Evolutionary conservation across 2,329 filamentous ascomycete genomes (phyloP).

Genomic region (Cylindrodendrum hubeiense): DNA sequence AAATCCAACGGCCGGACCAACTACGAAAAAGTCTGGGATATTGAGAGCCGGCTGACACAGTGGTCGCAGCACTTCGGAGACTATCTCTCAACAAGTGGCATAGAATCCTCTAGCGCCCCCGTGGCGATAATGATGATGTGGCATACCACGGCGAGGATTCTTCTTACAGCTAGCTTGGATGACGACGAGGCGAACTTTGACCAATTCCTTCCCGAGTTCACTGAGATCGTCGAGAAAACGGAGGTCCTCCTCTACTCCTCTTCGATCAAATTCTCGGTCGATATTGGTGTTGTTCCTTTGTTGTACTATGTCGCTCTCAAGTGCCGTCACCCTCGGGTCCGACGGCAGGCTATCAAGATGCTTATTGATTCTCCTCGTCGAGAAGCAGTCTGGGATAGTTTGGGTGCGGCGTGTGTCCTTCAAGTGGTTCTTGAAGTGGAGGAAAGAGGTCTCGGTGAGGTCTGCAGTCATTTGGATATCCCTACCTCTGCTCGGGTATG

Average conservation of each 20-base stretch:
- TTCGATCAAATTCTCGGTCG: constrained; percentile 20
- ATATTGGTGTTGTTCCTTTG: constrained; percentile 27
- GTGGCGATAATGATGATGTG: constrained; percentile 27
- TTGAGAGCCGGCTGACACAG: constrained; percentile 1
- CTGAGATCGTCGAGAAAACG: constrained; percentile 12
- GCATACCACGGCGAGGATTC: constrained; percentile 22
- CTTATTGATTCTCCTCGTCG: constrained; percentile 21
- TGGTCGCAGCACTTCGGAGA: constrained; percentile 23
- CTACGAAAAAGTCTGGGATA: background rate
- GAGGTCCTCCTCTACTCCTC: constrained; percentile 7
- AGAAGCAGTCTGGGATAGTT: constrained; percentile 34
- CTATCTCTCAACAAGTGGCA: constrained; percentile 2
- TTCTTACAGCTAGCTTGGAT: constrained; percentile 12
- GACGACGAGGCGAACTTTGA: constrained; percentile 22
- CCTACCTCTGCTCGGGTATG: constrained; percentile 14
- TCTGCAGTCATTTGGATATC: constrained; percentile 17
- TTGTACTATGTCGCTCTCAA: constrained; percentile 34
- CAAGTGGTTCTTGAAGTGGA: constrained; percentile 25
- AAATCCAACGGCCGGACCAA: background rate
- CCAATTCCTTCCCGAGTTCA: constrained; percentile 16
- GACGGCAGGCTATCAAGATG: constrained; percentile 25
- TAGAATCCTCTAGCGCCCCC: constrained; percentile 5
- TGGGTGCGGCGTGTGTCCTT: constrained; percentile 22
- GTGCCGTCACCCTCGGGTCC: constrained; percentile 30
- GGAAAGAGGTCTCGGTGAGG: constrained; percentile 17